A percentile compares a stretch with the other conserved stretches of the same genome.
These are phyloP conservation scores for Thraustochytrium sp. DNA, from an alignment of 352 stramenopile species.

Conservation along the genomic window DNA sequence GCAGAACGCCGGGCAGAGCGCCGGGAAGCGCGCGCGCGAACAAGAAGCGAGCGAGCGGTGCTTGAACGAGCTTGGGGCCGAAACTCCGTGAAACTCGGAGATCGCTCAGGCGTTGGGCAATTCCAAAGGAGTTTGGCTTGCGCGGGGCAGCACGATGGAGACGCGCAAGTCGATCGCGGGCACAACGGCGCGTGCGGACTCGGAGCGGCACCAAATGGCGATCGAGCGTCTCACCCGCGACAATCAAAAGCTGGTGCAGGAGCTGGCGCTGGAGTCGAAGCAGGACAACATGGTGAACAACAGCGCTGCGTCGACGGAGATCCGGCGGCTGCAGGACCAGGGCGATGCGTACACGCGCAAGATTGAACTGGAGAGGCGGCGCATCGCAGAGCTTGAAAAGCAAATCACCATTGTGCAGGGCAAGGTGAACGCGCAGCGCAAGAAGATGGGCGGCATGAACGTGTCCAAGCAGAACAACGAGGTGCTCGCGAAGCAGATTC, in stretches of 20 bases:
- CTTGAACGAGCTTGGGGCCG: too few relatives aligned
- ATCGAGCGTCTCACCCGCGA: conserved; percentile 5
- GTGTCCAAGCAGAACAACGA: conserved; percentile 86
- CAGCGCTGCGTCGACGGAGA: conserved; percentile 67
- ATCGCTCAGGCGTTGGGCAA: too few relatives aligned
- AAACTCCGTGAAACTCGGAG: too few relatives aligned
- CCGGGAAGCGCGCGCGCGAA: background rate
- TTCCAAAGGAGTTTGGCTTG: too few relatives aligned
- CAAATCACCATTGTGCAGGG: conserved; percentile 50
- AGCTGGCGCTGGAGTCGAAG: conserved; percentile 34
- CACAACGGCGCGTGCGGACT: background rate
- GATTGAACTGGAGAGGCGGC: conserved; percentile 72
- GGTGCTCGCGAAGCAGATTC: conserved; percentile 90
- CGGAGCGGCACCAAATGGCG: background rate
- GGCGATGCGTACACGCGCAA: conserved; percentile 76
- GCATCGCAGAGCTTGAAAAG: conserved; percentile 57
- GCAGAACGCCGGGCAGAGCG: too few relatives aligned
- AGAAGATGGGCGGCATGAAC: conserved; percentile 90
- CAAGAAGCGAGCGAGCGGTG: background rate
- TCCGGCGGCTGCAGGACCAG: conserved; percentile 84
- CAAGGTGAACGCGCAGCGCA: conserved; percentile 5
- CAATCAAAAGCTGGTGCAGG: conserved; percentile 36
- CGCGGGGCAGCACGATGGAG: background rate
- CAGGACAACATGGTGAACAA: conserved; percentile 18
- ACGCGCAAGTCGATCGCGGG: background rate